Percentiles rank a stretch among this genome's conserved stretches.
These are phyloP conservation scores for Chaetomiaceae sp. DNA, from an alignment of 2,329 filamentous ascomycete genomes.

Conservation along the genomic window DNA sequence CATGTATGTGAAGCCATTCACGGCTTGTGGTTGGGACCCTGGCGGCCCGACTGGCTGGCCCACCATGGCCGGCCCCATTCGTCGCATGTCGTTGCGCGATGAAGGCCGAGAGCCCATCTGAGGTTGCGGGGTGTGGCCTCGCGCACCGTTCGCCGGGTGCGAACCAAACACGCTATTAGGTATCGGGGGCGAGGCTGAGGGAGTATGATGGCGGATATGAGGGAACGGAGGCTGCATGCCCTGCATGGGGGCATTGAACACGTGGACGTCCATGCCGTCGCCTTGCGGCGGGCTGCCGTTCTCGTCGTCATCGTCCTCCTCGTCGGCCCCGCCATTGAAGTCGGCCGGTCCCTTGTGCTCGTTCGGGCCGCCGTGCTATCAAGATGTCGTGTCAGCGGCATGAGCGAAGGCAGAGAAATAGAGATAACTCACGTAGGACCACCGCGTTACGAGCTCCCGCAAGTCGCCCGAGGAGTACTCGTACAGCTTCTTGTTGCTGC, in stretches of 20 bases:
- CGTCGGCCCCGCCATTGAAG: slow-evolving; percentile 81
- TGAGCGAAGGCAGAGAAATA: slow-evolving; percentile 1
- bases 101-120: slow-evolving; percentile 67
- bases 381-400: slow-evolving; percentile 13
- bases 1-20: slow-evolving; percentile 76
- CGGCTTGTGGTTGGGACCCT: slow-evolving; percentile 48
- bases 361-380: slow-evolving; percentile 81
- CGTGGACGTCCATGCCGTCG: slow-evolving; percentile 51
- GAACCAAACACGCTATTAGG: slow-evolving; percentile 67
- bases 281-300: slow-evolving; percentile 67
- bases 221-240: slow-evolving; percentile 59
- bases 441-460: slow-evolving; percentile 78
- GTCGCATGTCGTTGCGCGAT: slow-evolving; percentile 73
- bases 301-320: slow-evolving; percentile 75
- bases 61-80: slow-evolving; percentile 67
- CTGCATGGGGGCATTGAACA: slow-evolving; percentile 66
- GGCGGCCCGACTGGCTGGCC: slow-evolving; percentile 56
- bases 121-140: slow-evolving; percentile 78
- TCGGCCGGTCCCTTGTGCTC: slow-evolving; percentile 95
- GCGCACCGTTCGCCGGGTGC: slow-evolving; percentile 44
- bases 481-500: slow-evolving; percentile 97
- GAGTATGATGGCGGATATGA: slow-evolving; percentile 70
- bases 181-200: slow-evolving; percentile 84
- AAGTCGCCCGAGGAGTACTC: slow-evolving; percentile 95
- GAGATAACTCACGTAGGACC: slow-evolving; percentile 71